These are phyloP conservation scores for Allium sativum DNA, from an alignment of 106 monocot species.

Conservation along the genomic window DNA sequence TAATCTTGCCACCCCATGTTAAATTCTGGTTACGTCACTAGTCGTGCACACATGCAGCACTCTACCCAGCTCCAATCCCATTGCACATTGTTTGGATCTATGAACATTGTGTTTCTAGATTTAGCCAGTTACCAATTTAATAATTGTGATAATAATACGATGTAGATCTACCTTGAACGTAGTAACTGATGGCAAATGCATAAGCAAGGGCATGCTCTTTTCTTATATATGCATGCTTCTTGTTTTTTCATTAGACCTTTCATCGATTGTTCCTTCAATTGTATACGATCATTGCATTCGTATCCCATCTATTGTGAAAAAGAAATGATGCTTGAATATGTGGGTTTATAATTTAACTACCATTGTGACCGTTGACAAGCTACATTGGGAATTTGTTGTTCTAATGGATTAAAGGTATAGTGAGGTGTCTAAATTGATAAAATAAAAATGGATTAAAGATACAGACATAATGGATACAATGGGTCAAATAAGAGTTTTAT, in stretches of 20 bases:
- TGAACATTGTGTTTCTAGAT: slow-evolving; percentile 56
- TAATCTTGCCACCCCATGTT: no score
- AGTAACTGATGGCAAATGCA: slow-evolving; percentile 96
- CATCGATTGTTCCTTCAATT: slow-evolving; percentile 88
- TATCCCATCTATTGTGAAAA: slow-evolving; percentile 57
- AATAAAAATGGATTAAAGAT: no score
- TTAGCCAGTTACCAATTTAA: slow-evolving; percentile 13
- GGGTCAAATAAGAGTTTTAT: no score
- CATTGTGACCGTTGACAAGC: no score
- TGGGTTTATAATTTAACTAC: no score
- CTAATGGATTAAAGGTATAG: no score
- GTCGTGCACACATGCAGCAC: slow-evolving; percentile 95
- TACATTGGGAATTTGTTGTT: no score
- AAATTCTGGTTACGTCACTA: no score
- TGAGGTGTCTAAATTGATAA: no score
- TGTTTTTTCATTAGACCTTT: slow-evolving; percentile 64
- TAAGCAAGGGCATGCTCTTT: slow-evolving; percentile 91
- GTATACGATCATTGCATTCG: slow-evolving; percentile 83
- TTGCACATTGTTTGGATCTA: slow-evolving; percentile 72
- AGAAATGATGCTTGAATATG: no score
- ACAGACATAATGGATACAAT: no score
- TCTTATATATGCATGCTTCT: slow-evolving; percentile 83
- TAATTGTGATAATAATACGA: no score
- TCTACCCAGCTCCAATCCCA: slow-evolving; percentile 99
- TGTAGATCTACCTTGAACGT: not conserved